phyloP scores from a whole-genome alignment of 495 filamentous ascomycete species.

The Tuber indicum region DNA sequence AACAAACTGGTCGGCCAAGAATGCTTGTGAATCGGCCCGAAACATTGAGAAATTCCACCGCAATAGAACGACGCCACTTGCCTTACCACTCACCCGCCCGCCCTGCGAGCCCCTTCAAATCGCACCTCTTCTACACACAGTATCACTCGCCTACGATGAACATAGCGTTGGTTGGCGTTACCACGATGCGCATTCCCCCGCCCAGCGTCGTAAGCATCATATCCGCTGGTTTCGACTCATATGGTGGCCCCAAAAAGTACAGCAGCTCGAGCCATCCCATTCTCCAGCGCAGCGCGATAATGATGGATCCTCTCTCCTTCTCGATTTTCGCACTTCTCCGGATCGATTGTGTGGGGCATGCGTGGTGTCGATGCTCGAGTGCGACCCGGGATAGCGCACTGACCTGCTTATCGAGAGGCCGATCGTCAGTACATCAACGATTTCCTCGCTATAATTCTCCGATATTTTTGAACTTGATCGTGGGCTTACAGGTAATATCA shows the following conservation, averaged over 20 bases:
- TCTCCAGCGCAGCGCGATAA: neutral
- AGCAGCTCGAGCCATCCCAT: neutral
- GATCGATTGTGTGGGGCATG: neutral
- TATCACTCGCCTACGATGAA: neutral
- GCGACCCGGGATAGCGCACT: neutral
- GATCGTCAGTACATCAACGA: neutral
- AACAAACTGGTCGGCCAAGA: neutral
- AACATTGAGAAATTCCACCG: neutral
- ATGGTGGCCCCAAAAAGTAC: neutral
- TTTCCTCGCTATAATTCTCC: neutral
- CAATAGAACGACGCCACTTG: conserved; percentile 1
- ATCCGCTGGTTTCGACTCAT: neutral
- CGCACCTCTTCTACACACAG: neutral
- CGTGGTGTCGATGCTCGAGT: neutral
- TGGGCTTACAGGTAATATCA: neutral
- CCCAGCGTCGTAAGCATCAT: neutral
- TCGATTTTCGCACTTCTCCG: neutral
- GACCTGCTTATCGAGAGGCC: neutral
- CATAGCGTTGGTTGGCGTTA: neutral
- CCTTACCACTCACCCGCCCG: neutral
- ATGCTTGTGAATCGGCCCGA: neutral
- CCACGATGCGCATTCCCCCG: neutral
- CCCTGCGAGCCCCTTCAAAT: neutral
- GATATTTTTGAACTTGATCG: neutral
- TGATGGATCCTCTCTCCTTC: neutral